Evolutionary conservation across 352 stramenopile genomes (phyloP), one percentile per base, ranked within the genome.

Genomic region (Pythium periplocum): DNA sequence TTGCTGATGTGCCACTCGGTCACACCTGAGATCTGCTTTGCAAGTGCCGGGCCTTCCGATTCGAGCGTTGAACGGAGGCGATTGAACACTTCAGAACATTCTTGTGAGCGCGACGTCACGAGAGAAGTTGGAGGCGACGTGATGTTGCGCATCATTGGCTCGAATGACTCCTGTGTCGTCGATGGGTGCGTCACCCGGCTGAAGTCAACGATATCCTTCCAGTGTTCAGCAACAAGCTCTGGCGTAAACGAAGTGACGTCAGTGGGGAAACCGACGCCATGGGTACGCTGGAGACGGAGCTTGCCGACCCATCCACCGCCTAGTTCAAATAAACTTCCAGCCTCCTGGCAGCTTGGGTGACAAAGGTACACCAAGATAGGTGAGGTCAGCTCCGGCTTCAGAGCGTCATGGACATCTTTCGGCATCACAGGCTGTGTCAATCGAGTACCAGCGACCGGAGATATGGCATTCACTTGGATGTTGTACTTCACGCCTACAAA

Each of bases 121-220:
- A 89, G 58, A 12, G 74, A 83, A 17, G 71, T 72, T 1, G 78
- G 72, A 3, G 78, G 55, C 6, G 75, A 70, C 32, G 55, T 69
- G 41, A 76, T 71, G 55, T 89, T 89, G 50, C 74, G 73, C 68
- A 89, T 85, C 71, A 89, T 89, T 11, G 78, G 75, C 51, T 83
- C 76, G 38, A 89, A 89, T 45, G 74, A 82, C 51, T 89, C 74
- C 47, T 89, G 78, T 9, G 78, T 89, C n/a, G 73, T 74, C 44
- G 61, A 68, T 39, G 78, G 78, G 45, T 89, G 75, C 10, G 78
- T 87, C 53, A 86, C 75, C 41, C 75, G 73, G 38, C 69, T 76
- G 51, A 89, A 89, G 45, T 85, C 73, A 30, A 70, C 57, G 6
- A 89, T 73, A 12, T 78, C 69, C 42, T 71, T 68, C 78, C 78